Conservation (phyloP, 2,329 filamentous ascomycete genomes). For the Calonectria hawksworthii region DNA sequence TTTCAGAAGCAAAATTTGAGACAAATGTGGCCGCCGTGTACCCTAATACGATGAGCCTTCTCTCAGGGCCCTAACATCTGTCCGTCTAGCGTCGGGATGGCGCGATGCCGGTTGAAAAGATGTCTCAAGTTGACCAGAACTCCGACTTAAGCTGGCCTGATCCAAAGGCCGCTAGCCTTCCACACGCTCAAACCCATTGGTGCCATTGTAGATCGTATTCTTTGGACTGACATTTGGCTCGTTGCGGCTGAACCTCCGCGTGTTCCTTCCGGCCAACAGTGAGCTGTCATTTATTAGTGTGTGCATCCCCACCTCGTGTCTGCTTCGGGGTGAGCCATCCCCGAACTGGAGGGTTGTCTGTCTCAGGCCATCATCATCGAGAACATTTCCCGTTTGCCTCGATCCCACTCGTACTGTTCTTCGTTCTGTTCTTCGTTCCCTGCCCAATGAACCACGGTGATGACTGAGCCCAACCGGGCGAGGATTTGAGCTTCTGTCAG, state of each 20-base stretch:
- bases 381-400: constrained; percentile 4
- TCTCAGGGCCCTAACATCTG: not conserved
- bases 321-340: constrained; percentile 18
- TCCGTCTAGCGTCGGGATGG: not conserved
- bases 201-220: constrained; percentile 28
- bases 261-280: constrained; percentile 21
- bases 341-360: constrained; percentile 32
- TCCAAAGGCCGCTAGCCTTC: constrained; percentile 41
- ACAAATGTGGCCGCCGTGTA: constrained; percentile 32
- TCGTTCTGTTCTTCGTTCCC: constrained; percentile 20
- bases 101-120: constrained; percentile 11
- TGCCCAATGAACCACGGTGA: constrained; percentile 4
- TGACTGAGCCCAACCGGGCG: not conserved
- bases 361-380: constrained; percentile 22
- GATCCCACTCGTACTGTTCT: constrained; percentile 12
- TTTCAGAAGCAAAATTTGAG: constrained; percentile 37
- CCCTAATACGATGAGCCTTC: constrained; percentile 4
- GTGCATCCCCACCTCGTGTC: constrained; percentile 22
- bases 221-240: constrained; percentile 29
- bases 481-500: constrained; percentile 15
- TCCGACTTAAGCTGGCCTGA: not conserved
- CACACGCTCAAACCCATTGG: constrained; percentile 27
- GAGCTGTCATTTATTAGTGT: constrained; percentile 28
- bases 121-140: not conserved
- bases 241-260: constrained; percentile 24